Evolutionary conservation across 1,139 yeast genomes (phyloP), one percentile per base, ranked within the genome.

Genomic region (Meyerozyma elateridarum): DNA sequence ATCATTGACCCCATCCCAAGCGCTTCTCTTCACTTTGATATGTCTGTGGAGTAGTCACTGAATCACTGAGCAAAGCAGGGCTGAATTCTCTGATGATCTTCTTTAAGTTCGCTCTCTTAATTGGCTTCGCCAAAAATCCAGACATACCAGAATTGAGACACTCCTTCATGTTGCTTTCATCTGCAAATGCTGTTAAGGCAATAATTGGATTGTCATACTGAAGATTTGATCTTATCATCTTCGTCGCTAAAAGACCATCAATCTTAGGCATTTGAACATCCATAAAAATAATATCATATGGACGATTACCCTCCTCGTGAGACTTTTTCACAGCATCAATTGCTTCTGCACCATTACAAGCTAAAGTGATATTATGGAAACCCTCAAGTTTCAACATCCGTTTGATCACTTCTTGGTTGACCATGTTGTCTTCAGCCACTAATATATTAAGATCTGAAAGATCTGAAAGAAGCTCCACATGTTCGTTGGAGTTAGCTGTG

Each of bases 251-350:
- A 28, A 89, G 59, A 2, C 98, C 98, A 54, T 88, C 95, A 44
- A 85, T 70, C 45, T 75, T 79, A 2, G 97, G 98, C 98, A 91
- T 91, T 56, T 88, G 96, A 32, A 91, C 87, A 59, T 91, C 98
- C 97, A 91, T 89, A 50, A 91, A 84, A 6, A 91, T 76, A 34
- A 91, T 59, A 48, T 85, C 91, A 53, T 70, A 87, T 12, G 58
- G 56, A 17, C 60, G 55, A 7, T 15, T 8, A n/a, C n/a, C n/a
- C 11, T 49, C 48, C 12, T 59, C 68, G 34, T 66, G 61, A 4
- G 79, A 65, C 22, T 68, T 70, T 41, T 73, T 70, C 2, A 85
- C 79, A 33, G 67, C 62, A 17, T 76, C 77, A 27, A 85, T 77
- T 0, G 95, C 96, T 45, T 84, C 93, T 28, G 77, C 80, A n/a